These are phyloP conservation scores for Castanea mollissima DNA, from an alignment of 306 rosid species.

Conservation along the genomic window DNA sequence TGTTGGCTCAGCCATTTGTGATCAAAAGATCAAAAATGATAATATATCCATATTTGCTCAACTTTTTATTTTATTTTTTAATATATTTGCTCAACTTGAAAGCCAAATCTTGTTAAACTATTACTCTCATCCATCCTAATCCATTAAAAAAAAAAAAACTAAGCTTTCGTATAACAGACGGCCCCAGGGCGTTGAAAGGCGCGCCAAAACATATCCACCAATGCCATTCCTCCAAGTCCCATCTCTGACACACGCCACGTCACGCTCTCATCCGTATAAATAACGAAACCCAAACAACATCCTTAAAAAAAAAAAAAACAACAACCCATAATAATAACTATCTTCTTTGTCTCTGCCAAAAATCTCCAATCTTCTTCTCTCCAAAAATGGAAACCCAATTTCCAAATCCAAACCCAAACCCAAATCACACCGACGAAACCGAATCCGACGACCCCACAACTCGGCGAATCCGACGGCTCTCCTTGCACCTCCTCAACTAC, in stretches of 20 bases:
- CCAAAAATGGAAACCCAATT: slow-evolving; percentile 14
- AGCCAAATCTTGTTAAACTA: no score
- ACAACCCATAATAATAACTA: no score
- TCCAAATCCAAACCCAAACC: slow-evolving; percentile 5
- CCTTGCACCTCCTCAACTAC: slow-evolving; percentile 40
- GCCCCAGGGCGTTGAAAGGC: slow-evolving; percentile 26
- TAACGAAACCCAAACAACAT: background rate
- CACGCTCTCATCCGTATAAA: slow-evolving; percentile 22
- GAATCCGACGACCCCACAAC: slow-evolving; percentile 22
- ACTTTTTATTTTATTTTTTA: no score
- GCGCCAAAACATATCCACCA: slow-evolving; percentile 13
- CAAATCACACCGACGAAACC: slow-evolving; percentile 21
- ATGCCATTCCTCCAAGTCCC: slow-evolving; percentile 15
- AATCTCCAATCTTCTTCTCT: no score
- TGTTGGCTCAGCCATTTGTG: no score
- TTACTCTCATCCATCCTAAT: no score
- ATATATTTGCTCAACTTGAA: no score
- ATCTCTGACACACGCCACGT: slow-evolving; percentile 16
- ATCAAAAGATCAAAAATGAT: no score
- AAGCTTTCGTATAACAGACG: background rate
- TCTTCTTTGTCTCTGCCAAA: background rate
- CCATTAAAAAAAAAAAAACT: no score
- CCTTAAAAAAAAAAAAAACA: no score
- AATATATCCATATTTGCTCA: no score
- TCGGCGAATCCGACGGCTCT: slow-evolving; percentile 58